These are phyloP conservation scores for Brassica incana DNA, from an alignment of 345 rosid species.

Conservation along the genomic window DNA sequence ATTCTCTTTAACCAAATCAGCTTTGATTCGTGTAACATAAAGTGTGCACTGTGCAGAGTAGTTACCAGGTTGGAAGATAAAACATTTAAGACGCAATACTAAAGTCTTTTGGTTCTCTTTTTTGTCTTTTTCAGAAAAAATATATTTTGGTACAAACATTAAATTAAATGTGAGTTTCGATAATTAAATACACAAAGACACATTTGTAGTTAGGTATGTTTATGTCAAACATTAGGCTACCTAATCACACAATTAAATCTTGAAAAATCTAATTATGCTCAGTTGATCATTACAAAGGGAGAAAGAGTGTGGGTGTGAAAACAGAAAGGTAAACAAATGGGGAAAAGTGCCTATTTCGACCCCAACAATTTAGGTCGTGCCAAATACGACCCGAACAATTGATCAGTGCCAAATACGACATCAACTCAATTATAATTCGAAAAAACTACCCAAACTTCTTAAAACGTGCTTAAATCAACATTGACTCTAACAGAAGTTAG, in stretches of 20 bases:
- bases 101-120: slow-evolving; percentile 10
- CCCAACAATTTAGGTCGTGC: no score
- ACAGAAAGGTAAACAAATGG: slow-evolving; percentile 1
- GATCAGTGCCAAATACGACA: no score
- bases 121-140: no score
- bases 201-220: slow-evolving; percentile 1
- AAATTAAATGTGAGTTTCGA: slow-evolving; percentile 27
- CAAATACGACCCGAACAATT: no score
- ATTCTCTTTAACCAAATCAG: slow-evolving; percentile 26
- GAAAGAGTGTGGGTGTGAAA: background rate
- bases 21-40: slow-evolving; percentile 30
- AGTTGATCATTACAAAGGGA: background rate
- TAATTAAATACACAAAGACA: slow-evolving; percentile 28
- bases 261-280: background rate
- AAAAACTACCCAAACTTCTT: no score
- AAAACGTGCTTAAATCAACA: no score
- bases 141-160: slow-evolving; percentile 24
- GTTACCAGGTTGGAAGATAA: slow-evolving; percentile 35
- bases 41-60: slow-evolving; percentile 34
- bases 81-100: slow-evolving; percentile 23
- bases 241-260: slow-evolving; percentile 13
- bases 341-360: no score
- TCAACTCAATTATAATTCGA: no score
- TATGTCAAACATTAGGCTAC: slow-evolving; percentile 5
- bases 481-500: no score